Percentiles rank a stretch among this genome's conserved stretches.
Evolutionary conservation across 2,329 filamentous ascomycete species (phyloP).

Genomic region (Claviceps digitariae): DNA sequence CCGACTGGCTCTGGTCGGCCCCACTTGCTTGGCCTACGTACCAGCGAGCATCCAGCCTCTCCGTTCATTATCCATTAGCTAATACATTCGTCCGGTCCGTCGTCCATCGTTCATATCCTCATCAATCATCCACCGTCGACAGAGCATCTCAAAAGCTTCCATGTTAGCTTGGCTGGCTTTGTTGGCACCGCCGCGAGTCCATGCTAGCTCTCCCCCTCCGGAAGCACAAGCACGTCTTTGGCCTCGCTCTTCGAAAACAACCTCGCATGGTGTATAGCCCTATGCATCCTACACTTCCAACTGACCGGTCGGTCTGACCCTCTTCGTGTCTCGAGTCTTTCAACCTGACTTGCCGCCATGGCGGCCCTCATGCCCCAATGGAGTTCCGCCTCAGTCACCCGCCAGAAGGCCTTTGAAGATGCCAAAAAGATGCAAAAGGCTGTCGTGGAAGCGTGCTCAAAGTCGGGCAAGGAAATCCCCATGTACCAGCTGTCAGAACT

Average conservation of each 20-base stretch:
- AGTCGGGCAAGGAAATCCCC: slow-evolving; percentile 45
- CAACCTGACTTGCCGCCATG: slow-evolving; percentile 17
- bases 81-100: background rate
- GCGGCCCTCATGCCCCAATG: slow-evolving; percentile 28
- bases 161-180: background rate
- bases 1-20: background rate
- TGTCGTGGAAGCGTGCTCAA: slow-evolving; percentile 48
- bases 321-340: background rate
- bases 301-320: background rate
- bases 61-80: background rate
- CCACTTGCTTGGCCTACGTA: background rate
- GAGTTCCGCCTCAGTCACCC: slow-evolving; percentile 32
- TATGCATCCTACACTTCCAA: background rate
- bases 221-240: background rate
- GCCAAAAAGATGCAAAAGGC: slow-evolving; percentile 55
- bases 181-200: background rate
- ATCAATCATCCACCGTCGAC: no score
- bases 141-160: background rate
- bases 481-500: slow-evolving; percentile 57
- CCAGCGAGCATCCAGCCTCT: background rate
- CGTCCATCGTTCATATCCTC: background rate
- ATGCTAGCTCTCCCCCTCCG: background rate
- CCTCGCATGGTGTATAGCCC: background rate
- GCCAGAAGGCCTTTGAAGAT: slow-evolving; percentile 52
- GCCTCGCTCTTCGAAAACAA: background rate